phyloP scores from a whole-genome alignment of 2,329 filamentous ascomycete genomes.

The Calonectria ilicicola region DNA sequence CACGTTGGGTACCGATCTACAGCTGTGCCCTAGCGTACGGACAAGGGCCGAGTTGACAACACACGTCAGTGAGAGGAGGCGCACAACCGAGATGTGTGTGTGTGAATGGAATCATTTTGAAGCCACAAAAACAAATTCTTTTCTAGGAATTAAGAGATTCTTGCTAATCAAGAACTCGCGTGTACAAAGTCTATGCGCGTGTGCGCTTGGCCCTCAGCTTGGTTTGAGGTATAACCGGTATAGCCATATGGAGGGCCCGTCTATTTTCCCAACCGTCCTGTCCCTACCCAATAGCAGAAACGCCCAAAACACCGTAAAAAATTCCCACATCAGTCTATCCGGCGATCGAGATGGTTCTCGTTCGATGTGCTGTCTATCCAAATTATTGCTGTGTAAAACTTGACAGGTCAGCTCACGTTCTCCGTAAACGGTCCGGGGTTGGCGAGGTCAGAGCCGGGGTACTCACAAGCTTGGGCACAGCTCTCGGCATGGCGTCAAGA shows the following conservation, averaged over 20 bases:
- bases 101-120: neutral
- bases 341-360: slow-evolving; percentile 41
- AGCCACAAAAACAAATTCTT: slow-evolving; percentile 4
- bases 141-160: slow-evolving; percentile 10
- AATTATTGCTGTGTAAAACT: slow-evolving; percentile 32
- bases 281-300: slow-evolving; percentile 39
- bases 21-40: neutral
- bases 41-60: slow-evolving; percentile 10
- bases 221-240: slow-evolving; percentile 17
- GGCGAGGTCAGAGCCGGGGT: neutral
- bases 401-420: slow-evolving; percentile 18
- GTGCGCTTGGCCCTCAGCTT: slow-evolving; percentile 34
- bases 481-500: slow-evolving; percentile 30
- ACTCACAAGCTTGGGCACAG: slow-evolving; percentile 30
- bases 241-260: slow-evolving; percentile 36
- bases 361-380: slow-evolving; percentile 34
- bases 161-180: slow-evolving; percentile 27
- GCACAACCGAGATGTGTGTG: neutral
- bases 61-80: neutral
- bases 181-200: slow-evolving; percentile 42
- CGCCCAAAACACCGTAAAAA: slow-evolving; percentile 34
- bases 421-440: neutral
- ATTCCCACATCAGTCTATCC: slow-evolving; percentile 36
- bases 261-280: slow-evolving; percentile 43
- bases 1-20: slow-evolving; percentile 20